Conservation (phyloP, 2,329 filamentous ascomycete species). For the Tolypocladium tundrense region DNA sequence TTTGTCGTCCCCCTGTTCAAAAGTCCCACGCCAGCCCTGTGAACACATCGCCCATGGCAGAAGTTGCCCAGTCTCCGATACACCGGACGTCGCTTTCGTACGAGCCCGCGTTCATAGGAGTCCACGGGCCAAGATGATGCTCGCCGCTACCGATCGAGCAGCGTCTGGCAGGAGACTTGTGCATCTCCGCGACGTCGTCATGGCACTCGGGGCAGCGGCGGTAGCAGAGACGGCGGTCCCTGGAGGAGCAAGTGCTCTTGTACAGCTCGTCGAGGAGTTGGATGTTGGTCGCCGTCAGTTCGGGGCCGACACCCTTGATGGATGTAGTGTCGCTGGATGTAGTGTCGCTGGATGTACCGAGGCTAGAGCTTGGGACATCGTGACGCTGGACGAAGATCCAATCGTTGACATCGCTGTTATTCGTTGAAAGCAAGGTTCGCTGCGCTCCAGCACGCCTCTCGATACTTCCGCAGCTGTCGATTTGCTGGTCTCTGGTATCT, state of each 20-base stretch:
- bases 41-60: neutral
- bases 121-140: neutral
- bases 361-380: neutral
- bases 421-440: neutral
- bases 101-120: neutral
- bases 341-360: neutral
- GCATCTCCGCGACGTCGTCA: neutral
- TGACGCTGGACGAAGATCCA: slow-evolving; percentile 1
- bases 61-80: neutral
- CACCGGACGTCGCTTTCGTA: neutral
- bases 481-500: neutral
- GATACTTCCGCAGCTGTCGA: neutral
- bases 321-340: neutral
- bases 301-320: neutral
- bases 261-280: neutral
- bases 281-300: slow-evolving; percentile 1
- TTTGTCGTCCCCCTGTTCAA: neutral
- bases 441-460: too few relatives aligned
- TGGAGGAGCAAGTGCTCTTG: neutral
- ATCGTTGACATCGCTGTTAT: neutral
- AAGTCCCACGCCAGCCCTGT: neutral
- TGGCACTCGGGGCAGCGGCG: neutral
- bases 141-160: neutral
- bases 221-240: neutral
- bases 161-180: neutral